Evolutionary conservation across 805 yeast species (phyloP).

Genomic region (Starmera amethionina): DNA sequence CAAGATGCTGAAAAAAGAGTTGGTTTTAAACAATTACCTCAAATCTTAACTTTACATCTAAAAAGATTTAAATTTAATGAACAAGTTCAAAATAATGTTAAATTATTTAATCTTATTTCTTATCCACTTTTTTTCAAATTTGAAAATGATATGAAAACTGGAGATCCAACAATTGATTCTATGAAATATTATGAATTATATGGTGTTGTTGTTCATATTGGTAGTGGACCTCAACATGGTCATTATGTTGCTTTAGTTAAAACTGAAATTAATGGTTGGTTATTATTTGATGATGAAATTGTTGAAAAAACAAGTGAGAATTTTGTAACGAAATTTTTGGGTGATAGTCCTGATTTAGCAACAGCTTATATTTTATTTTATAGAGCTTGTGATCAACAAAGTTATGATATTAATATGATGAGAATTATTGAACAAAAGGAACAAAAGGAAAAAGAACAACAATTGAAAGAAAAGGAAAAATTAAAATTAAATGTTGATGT

Average conservation of each 20-base stretch:
- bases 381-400: conserved; percentile 40
- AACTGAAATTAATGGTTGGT: conserved; percentile 74
- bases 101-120: conserved; percentile 74
- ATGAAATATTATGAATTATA: conserved; percentile 69
- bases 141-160: conserved; percentile 43
- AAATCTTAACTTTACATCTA: conserved; percentile 70
- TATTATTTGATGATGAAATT: conserved; percentile 89
- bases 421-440: neutral
- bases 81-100: conserved; percentile 67
- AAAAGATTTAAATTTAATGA: conserved; percentile 92
- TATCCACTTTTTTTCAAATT: conserved; percentile 66
- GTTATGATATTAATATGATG: conserved; percentile 12
- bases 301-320: conserved; percentile 81
- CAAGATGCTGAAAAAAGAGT: conserved; percentile 93
- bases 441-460: conserved; percentile 2
- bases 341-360: conserved; percentile 79
- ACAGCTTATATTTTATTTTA: conserved; percentile 89
- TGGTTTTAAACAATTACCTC: conserved; percentile 69
- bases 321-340: conserved; percentile 78
- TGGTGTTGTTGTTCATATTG: conserved; percentile 87
- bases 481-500: neutral
- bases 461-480: neutral
- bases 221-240: conserved; percentile 97
- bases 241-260: conserved; percentile 87
- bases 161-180: conserved; percentile 25